Conservation (phyloP, 164 flowering plant genomes). For the Piper longum region DNA sequence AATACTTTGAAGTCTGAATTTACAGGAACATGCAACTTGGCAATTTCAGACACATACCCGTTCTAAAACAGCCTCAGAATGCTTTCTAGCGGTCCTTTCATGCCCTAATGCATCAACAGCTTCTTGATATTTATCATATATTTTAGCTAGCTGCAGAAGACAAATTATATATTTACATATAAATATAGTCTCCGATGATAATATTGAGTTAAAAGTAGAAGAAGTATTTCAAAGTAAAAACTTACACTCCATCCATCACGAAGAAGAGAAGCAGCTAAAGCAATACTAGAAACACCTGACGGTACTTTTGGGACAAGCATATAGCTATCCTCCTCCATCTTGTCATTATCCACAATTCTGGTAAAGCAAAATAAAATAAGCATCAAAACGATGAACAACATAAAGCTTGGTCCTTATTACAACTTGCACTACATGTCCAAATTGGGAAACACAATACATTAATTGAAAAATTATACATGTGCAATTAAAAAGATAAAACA, state of each 20-base stretch:
- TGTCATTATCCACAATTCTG: constrained; percentile 15
- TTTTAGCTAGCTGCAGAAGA: constrained; percentile 56
- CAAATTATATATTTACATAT: neutral
- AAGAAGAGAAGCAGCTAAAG: constrained; percentile 89
- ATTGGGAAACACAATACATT: too few relatives aligned
- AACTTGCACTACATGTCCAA: neutral
- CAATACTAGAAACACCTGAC: constrained; percentile 82
- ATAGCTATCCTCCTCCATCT: constrained; percentile 18
- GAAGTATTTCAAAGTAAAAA: neutral
- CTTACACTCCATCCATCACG: constrained; percentile 99
- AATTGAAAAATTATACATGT: too few relatives aligned
- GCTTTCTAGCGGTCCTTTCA: constrained; percentile 79
- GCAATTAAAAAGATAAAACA: too few relatives aligned
- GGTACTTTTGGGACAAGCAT: constrained; percentile 56
- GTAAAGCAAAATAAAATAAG: too few relatives aligned
- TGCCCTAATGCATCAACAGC: constrained; percentile 87
- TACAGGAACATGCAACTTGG: neutral
- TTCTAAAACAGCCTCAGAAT: constrained; percentile 60
- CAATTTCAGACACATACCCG: constrained; percentile 27
- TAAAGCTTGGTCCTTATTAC: too few relatives aligned
- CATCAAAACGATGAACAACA: too few relatives aligned
- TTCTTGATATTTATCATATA: constrained; percentile 91
- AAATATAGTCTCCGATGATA: neutral
- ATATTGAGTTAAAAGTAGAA: too few relatives aligned
- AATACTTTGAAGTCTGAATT: too few relatives aligned